Conservation (phyloP, 495 filamentous ascomycete species). For the Lasiosphaeris hirsuta region DNA sequence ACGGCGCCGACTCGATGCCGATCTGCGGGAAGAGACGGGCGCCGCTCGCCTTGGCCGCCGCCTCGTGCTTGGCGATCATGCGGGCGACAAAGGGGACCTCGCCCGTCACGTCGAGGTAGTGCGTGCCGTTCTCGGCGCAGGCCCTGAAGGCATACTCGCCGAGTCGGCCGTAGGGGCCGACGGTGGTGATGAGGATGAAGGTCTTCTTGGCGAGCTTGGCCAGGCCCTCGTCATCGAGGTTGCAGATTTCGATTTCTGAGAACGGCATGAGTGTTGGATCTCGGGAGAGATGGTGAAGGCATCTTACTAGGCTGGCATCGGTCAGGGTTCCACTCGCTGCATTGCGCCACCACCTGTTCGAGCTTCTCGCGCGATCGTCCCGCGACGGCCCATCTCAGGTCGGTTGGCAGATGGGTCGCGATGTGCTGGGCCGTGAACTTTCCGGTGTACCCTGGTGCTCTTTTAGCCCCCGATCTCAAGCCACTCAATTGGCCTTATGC, state of each 20-base stretch:
- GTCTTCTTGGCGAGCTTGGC: slow-evolving; percentile 68
- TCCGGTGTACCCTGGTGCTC: slow-evolving; percentile 77
- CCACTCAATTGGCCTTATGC: slow-evolving; percentile 56
- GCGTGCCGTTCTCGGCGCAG: slow-evolving; percentile 84
- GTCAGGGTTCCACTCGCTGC: slow-evolving; percentile 65
- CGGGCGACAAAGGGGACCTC: slow-evolving; percentile 76
- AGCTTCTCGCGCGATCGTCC: slow-evolving; percentile 77
- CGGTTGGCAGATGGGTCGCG: slow-evolving; percentile 65
- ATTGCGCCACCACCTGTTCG: slow-evolving; percentile 59
- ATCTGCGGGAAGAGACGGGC: slow-evolving; percentile 85
- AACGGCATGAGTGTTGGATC: background rate
- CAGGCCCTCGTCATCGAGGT: slow-evolving; percentile 63
- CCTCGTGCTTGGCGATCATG: slow-evolving; percentile 80
- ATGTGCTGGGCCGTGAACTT: slow-evolving; percentile 75
- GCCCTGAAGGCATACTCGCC: slow-evolving; percentile 80
- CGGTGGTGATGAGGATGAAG: slow-evolving; percentile 72
- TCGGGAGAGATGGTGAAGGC: background rate
- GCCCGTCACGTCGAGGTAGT: slow-evolving; percentile 88
- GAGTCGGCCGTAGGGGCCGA: slow-evolving; percentile 79
- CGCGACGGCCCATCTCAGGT: slow-evolving; percentile 85
- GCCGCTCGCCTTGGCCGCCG: slow-evolving; percentile 66
- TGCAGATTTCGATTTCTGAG: slow-evolving; percentile 59
- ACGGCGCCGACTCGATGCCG: slow-evolving; percentile 80
- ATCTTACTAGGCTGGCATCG: slow-evolving; percentile 61
- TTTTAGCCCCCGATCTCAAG: background rate